Evolutionary conservation across 2,329 filamentous ascomycete genomes (phyloP).

Genomic region (Verticillium albo-atrum): DNA sequence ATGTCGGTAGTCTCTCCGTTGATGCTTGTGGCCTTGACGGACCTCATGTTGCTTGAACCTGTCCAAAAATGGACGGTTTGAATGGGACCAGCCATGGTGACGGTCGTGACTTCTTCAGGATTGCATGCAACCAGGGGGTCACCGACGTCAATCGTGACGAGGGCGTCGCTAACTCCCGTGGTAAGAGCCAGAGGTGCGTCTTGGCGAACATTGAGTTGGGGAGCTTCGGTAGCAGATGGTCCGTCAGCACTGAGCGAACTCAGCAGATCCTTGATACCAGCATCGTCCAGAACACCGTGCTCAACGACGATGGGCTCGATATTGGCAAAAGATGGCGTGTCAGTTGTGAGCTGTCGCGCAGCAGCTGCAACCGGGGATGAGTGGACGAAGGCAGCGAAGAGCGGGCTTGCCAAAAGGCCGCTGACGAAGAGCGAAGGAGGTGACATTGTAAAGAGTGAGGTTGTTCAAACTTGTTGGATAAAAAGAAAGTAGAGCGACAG

Average conservation of each 20-base stretch:
- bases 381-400: not conserved
- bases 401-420: not conserved
- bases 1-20: slow-evolving; percentile 3
- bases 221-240: not conserved
- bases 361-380: not conserved
- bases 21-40: slow-evolving; percentile 1
- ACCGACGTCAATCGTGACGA: slow-evolving; percentile 4
- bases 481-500: not conserved
- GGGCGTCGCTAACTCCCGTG: not conserved
- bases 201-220: not conserved
- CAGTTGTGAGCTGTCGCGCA: not conserved
- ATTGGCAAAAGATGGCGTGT: not conserved
- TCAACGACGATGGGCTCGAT: not conserved
- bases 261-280: not conserved
- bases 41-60: slow-evolving; percentile 4
- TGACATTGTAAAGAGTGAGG: not conserved
- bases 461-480: not conserved
- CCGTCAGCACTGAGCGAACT: not conserved
- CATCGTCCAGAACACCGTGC: slow-evolving; percentile 3
- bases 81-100: slow-evolving; percentile 3
- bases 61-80: slow-evolving; percentile 4
- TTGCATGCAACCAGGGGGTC: not conserved
- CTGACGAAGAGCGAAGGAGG: not conserved
- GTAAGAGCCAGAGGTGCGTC: not conserved
- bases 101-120: not conserved